phyloP scores from a whole-genome alignment of 2,329 filamentous ascomycete genomes.

The Penicillium sp. region DNA sequence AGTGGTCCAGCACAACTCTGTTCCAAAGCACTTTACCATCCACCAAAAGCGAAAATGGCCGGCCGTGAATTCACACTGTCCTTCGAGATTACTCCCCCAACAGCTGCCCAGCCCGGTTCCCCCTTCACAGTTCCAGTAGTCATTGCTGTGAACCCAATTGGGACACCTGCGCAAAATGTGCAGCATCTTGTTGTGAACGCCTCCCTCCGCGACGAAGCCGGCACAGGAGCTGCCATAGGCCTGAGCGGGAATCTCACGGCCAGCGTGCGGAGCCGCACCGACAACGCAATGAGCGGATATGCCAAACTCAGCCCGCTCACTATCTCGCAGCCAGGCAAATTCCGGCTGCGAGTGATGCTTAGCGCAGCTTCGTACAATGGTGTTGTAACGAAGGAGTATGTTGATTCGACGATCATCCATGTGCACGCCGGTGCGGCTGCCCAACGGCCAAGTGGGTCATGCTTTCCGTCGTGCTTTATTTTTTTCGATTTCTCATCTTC shows the following conservation, averaged over 20 bases:
- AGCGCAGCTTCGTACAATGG: slow-evolving; percentile 27
- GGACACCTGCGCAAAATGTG: slow-evolving; percentile 17
- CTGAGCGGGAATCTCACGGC: slow-evolving; percentile 29
- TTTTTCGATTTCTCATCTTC: neutral
- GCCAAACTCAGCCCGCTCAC: slow-evolving; percentile 27
- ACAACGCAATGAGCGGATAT: slow-evolving; percentile 29
- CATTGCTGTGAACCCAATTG: slow-evolving; percentile 29
- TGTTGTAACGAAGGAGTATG: slow-evolving; percentile 27
- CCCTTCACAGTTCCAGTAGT: slow-evolving; percentile 32
- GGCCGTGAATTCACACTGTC: slow-evolving; percentile 29
- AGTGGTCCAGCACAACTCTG: neutral
- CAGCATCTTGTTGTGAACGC: slow-evolving; percentile 30
- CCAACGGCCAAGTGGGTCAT: slow-evolving; percentile 30
- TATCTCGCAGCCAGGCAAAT: slow-evolving; percentile 28
- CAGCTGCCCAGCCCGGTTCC: slow-evolving; percentile 22
- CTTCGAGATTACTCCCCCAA: slow-evolving; percentile 29
- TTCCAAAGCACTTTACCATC: neutral
- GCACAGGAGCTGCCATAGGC: slow-evolving; percentile 17
- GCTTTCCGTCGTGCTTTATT: neutral
- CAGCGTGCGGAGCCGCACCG: slow-evolving; percentile 30
- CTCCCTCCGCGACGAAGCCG: slow-evolving; percentile 27
- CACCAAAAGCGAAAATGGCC: slow-evolving; percentile 6
- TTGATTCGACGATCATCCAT: slow-evolving; percentile 30
- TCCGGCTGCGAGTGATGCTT: slow-evolving; percentile 31
- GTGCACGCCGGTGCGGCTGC: slow-evolving; percentile 25